phyloP scores from a whole-genome alignment of 306 rosid species.

The Canavalia ensiformis region DNA sequence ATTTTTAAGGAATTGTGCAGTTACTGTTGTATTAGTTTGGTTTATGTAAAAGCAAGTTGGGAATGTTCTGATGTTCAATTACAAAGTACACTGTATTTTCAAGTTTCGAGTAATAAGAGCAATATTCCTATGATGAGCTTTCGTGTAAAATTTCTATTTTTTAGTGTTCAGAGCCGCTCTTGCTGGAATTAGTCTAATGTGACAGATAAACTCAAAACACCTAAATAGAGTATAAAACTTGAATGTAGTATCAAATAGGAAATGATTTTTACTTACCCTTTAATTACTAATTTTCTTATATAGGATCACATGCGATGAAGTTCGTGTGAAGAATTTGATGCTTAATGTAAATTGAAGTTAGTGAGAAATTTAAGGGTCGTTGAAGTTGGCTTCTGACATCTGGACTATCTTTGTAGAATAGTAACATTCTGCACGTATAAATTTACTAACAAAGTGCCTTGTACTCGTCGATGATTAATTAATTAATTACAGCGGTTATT shows the following conservation, averaged over 20 bases:
- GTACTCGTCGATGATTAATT: not conserved
- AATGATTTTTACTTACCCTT: not conserved
- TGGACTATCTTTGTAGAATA: not conserved
- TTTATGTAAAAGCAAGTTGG: slow-evolving; percentile 27
- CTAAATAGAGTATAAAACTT: not conserved
- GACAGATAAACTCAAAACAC: not conserved
- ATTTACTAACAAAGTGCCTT: not conserved
- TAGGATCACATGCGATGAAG: not conserved
- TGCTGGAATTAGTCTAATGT: slow-evolving; percentile 1
- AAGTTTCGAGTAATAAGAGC: slow-evolving; percentile 43
- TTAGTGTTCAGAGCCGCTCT: slow-evolving; percentile 4
- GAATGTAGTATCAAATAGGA: not conserved
- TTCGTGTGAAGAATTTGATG: not conserved
- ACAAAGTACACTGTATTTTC: not conserved
- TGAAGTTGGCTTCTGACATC: not conserved
- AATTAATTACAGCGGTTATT: not conserved
- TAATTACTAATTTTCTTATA: not conserved
- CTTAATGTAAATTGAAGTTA: not conserved
- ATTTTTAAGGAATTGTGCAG: slow-evolving; percentile 13
- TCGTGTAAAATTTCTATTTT: slow-evolving; percentile 24
- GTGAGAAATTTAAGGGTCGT: not conserved
- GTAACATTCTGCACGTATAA: too few relatives aligned
- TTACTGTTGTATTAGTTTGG: slow-evolving; percentile 34
- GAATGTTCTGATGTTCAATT: not conserved
- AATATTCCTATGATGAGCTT: slow-evolving; percentile 26